phyloP scores from a whole-genome alignment of 441 rosid genomes.

The Melastoma candidum region DNA sequence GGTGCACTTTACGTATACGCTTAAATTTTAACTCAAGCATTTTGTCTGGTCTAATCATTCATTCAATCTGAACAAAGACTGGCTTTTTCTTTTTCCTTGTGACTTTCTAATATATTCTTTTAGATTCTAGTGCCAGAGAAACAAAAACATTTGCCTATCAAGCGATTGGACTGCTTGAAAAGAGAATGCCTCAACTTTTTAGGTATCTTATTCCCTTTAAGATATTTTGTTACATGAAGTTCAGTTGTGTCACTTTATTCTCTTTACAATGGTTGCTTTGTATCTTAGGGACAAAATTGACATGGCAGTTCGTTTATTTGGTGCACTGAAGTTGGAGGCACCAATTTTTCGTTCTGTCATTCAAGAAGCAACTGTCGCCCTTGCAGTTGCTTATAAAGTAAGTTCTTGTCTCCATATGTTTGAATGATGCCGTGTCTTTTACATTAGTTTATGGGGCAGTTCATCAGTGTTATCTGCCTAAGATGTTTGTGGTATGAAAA shows the following conservation, averaged over 20 bases:
- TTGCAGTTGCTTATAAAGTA: constrained; percentile 89
- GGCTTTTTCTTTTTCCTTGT: constrained; percentile 10
- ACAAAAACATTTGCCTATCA: constrained; percentile 78
- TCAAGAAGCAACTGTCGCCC: constrained; percentile 79
- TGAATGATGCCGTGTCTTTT: background rate
- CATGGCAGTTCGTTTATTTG: constrained; percentile 86
- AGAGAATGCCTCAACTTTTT: constrained; percentile 87
- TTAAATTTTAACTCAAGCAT: background rate
- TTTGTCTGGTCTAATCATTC: constrained; percentile 8
- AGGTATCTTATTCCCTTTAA: constrained; percentile 33
- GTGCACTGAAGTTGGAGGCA: constrained; percentile 69
- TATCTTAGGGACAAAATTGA: constrained; percentile 75
- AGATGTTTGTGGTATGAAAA: too few relatives aligned
- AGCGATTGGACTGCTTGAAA: constrained; percentile 89
- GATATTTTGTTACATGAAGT: background rate
- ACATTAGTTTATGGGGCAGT: background rate
- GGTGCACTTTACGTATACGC: too few relatives aligned
- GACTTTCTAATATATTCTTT: constrained; percentile 20
- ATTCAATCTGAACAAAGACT: constrained; percentile 7
- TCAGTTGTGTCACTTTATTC: too few relatives aligned
- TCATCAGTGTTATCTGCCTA: too few relatives aligned
- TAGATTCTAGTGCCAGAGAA: constrained; percentile 69
- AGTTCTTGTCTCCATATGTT: constrained; percentile 13
- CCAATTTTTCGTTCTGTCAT: constrained; percentile 65
- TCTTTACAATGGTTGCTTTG: constrained; percentile 4